Conservation (phyloP, 140 eudicot genomes). For the Ambrosia hybrid region DNA sequence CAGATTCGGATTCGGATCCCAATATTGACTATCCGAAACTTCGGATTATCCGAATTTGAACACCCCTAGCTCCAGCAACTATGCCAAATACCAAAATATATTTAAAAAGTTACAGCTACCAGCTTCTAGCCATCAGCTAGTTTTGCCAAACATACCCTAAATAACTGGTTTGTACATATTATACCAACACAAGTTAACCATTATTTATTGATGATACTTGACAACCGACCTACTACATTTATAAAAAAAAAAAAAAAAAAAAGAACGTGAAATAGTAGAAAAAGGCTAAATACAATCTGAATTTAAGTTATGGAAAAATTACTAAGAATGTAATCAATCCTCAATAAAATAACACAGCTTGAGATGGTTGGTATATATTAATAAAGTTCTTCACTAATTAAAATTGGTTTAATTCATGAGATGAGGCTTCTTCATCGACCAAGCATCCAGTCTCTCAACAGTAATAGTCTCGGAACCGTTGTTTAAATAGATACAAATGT, state of each 20-base stretch:
- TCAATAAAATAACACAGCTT: not conserved
- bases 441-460: slow-evolving; percentile 43
- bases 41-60: no score
- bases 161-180: no score
- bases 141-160: no score
- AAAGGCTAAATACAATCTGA: not conserved
- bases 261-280: not conserved
- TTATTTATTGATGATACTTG: not conserved
- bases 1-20: no score
- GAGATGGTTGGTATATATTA: not conserved
- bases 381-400: not conserved
- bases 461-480: slow-evolving; percentile 17
- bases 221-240: not conserved
- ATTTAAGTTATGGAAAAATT: not conserved
- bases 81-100: no score
- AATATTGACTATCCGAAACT: no score
- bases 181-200: not conserved
- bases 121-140: no score
- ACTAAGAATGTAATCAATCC: not conserved
- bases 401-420: slow-evolving; percentile 35
- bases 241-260: no score
- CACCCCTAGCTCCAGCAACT: no score
- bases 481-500: slow-evolving; percentile 48
- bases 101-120: no score
- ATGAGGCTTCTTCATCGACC: slow-evolving; percentile 58